Percentiles rank a stretch among this genome's conserved stretches.
Evolutionary conservation across 768 basidiomycete species (phyloP).

Genomic region (Termitomyces sp.): DNA sequence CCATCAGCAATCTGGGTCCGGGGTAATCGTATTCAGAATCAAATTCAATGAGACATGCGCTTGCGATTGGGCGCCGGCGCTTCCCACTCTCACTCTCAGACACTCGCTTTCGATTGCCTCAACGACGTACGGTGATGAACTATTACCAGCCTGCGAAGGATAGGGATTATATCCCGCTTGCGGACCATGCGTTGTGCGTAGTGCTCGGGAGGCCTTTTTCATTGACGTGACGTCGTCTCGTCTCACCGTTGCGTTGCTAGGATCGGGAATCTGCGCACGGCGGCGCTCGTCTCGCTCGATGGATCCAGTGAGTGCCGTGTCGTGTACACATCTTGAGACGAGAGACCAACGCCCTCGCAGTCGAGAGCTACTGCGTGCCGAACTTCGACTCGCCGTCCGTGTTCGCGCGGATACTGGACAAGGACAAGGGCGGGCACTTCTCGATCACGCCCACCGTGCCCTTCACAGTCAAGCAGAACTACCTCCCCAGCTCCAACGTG

Average conservation of each 20-base stretch:
- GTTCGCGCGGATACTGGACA: conserved; percentile 87
- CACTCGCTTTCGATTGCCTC: neutral
- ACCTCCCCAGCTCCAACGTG: conserved; percentile 80
- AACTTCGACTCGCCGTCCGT: conserved; percentile 93
- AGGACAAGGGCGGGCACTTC: conserved; percentile 91
- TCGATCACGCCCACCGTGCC: conserved; percentile 73
- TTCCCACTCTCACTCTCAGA: neutral
- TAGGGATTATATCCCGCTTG: conserved; percentile 70
- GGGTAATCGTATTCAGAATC: neutral
- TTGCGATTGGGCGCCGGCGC: neutral
- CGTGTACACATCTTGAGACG: too few species aligned
- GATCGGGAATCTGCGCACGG: conserved; percentile 82
- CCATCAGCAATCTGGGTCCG: neutral
- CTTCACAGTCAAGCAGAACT: conserved; percentile 77
- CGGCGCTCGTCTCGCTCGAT: conserved; percentile 79
- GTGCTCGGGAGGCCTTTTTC: conserved; percentile 23
- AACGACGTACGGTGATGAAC: conserved; percentile 38
- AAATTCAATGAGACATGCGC: neutral
- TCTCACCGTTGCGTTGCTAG: conserved; percentile 30
- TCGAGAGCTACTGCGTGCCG: conserved; percentile 91
- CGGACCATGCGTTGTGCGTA: conserved; percentile 80
- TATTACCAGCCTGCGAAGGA: conserved; percentile 47
- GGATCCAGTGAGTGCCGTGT: conserved; percentile 72
- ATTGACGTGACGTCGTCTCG: conserved; percentile 3
- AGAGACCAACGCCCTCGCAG: too few species aligned